Base-by-base conservation (phyloP, 768 basidiomycete species). In the Auriscalpium vulgare region DNA sequence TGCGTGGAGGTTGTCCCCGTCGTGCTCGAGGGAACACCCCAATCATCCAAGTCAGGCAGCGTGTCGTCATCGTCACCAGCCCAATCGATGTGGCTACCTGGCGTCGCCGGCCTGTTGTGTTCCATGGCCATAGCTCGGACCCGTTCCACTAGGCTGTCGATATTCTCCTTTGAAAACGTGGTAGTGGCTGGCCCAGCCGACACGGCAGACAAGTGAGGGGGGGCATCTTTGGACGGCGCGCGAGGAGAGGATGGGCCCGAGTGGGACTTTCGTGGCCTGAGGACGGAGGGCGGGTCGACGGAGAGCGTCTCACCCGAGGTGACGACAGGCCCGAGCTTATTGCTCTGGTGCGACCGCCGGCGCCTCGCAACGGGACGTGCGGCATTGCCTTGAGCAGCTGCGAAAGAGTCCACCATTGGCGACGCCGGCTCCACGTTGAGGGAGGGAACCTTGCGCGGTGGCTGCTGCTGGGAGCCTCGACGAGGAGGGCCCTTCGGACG, bases 81-180 rank as follows among this genome's bases (percentile, higher is more conserved):
- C 91, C 91, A 93, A 69, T 92, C 89, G 56, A 91, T 86, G 60
- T 91, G 88, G 56, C 83, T 87, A 37, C 84, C 85, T 13, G 87
- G 87, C 1, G 87, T 86, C 14, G 79, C 72, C 11, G 87, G 84
- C 46, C 86, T 73, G 63, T 81, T 75, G 52, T 80, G 75, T 40
- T 70, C 83, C 82, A 89, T 87, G 9, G 87, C 86, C 8, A 82
- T 81, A 9, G 87, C 83, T 49, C 87, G 74, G 10, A 88, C 84
- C 51, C 82, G 85, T 65, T 91, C 87, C 13, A 90, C 88, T 10
- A 89, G 74, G n/a, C 82, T 82, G 66, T 89, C 84, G 51, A 91
- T 83, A 59, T 87, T 79, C 50, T 79, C 77, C 47, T 78, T 78
- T 66, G 84, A 74, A 57, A 82, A 82, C 54, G 73, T 71, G 2